Conservation (phyloP, 2,329 filamentous ascomycete species). For the Ustulina deusta region DNA sequence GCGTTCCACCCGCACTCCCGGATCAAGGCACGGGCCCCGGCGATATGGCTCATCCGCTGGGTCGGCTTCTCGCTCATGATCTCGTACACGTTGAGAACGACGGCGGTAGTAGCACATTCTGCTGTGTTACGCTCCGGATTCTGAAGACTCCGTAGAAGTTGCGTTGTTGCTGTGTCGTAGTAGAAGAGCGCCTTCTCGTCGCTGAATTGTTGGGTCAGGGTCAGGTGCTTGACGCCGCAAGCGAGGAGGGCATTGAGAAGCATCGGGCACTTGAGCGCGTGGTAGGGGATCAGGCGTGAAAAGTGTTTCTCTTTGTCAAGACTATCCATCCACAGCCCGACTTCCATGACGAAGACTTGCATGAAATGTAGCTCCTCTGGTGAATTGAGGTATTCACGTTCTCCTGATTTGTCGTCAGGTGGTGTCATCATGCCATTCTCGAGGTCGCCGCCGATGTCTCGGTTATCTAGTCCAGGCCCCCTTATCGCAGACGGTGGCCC, state of each 20-base stretch:
- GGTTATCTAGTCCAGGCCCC: slow-evolving; percentile 51
- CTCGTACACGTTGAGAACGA: slow-evolving; percentile 92
- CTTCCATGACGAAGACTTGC: slow-evolving; percentile 91
- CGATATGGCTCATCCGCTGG: slow-evolving; percentile 89
- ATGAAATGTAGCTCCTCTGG: slow-evolving; percentile 88
- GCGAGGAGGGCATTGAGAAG: slow-evolving; percentile 89
- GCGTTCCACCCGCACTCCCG: slow-evolving; percentile 93
- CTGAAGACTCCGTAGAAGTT: slow-evolving; percentile 80
- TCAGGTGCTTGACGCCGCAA: slow-evolving; percentile 86
- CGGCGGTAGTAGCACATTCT: slow-evolving; percentile 87
- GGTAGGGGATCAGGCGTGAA: slow-evolving; percentile 83
- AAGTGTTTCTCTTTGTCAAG: slow-evolving; percentile 90
- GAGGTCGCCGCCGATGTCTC: slow-evolving; percentile 45
- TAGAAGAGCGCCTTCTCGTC: slow-evolving; percentile 84
- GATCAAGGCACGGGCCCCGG: slow-evolving; percentile 85
- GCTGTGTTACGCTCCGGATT: slow-evolving; percentile 86
- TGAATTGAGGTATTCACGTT: slow-evolving; percentile 74
- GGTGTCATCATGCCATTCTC: slow-evolving; percentile 57
- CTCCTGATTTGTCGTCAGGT: slow-evolving; percentile 55
- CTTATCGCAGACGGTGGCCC: slow-evolving; percentile 50
- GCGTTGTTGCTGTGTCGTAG: slow-evolving; percentile 85
- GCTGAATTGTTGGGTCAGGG: slow-evolving; percentile 72
- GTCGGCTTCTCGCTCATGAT: slow-evolving; percentile 86
- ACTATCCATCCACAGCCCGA: slow-evolving; percentile 94
- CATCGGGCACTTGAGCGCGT: slow-evolving; percentile 86